Conservation (phyloP, 2,329 filamentous ascomycete species). For the Ophiobolus disseminans region DNA sequence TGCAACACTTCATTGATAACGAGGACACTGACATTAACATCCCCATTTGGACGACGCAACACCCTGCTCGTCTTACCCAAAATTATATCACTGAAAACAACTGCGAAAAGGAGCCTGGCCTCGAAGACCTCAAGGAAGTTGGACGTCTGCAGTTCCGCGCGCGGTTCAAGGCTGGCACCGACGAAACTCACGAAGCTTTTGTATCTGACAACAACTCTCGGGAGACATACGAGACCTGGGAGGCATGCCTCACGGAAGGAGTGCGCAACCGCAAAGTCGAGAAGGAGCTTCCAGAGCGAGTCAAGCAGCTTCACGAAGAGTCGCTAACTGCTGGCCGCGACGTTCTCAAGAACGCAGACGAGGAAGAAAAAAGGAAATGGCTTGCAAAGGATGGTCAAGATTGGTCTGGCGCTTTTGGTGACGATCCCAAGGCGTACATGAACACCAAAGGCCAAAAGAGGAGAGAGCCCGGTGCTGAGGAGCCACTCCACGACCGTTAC, state of each 20-base stretch:
- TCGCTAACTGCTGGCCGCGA: constrained; percentile 82
- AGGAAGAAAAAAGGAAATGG: constrained; percentile 79
- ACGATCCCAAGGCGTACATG: constrained; percentile 71
- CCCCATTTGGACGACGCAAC: constrained; percentile 88
- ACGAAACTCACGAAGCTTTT: constrained; percentile 83
- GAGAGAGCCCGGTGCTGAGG: constrained; percentile 63
- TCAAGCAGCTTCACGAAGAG: constrained; percentile 80
- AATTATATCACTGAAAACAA: constrained; percentile 91
- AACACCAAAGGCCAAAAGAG: constrained; percentile 61
- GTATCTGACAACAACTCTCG: constrained; percentile 86
- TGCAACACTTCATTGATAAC: constrained; percentile 83
- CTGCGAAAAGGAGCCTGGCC: constrained; percentile 70
- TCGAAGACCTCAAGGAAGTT: constrained; percentile 78
- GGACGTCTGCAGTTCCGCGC: constrained; percentile 82
- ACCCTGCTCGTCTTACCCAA: constrained; percentile 77
- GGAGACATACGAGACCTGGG: constrained; percentile 94
- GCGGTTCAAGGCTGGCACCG: constrained; percentile 87
- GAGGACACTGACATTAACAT: constrained; percentile 79
- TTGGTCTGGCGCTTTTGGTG: constrained; percentile 85
- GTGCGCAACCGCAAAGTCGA: constrained; percentile 75
- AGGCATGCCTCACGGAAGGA: constrained; percentile 87
- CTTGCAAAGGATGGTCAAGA: constrained; percentile 80
- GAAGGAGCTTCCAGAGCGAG: constrained; percentile 73
- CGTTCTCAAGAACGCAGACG: constrained; percentile 74
- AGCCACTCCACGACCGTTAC: constrained; percentile 60